A percentile compares a stretch with the other conserved stretches of the same genome.
phyloP scores from a whole-genome alignment of 352 stramenopile species.

The Blastocystis sp. region DNA sequence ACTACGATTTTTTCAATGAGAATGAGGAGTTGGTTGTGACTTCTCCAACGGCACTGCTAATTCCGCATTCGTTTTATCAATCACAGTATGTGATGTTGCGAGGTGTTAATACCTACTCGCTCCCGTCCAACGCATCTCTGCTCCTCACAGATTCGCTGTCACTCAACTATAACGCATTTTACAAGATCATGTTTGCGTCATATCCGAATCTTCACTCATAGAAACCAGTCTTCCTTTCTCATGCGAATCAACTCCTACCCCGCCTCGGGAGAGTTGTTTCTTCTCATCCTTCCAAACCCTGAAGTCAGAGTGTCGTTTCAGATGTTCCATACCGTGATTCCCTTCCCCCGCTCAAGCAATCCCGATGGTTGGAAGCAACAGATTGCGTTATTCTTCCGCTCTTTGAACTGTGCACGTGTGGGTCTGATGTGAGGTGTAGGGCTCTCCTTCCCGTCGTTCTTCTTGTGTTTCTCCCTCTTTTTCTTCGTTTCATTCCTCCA shows the following conservation, averaged over 20 bases:
- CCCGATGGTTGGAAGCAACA: neutral
- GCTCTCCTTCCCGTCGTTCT: neutral
- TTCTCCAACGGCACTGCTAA: neutral
- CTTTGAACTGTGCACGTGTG: neutral
- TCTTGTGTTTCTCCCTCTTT: neutral
- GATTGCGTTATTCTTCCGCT: neutral
- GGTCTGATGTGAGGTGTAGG: neutral
- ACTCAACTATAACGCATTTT: neutral
- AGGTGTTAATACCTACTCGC: neutral
- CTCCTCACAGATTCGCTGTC: slow-evolving; percentile 11
- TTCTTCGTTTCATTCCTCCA: neutral
- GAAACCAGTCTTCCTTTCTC: neutral
- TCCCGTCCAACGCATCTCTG: neutral
- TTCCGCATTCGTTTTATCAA: slow-evolving; percentile 48
- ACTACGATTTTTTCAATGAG: neutral
- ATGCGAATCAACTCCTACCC: slow-evolving; percentile 1
- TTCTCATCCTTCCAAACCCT: slow-evolving; percentile 19
- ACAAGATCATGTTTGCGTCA: neutral
- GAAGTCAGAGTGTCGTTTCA: neutral
- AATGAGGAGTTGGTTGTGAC: neutral
- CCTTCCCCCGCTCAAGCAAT: neutral
- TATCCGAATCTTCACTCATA: neutral
- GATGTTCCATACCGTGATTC: neutral
- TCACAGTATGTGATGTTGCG: neutral
- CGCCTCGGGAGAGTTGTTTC: neutral